Percentiles rank a stretch among this genome's conserved stretches.
phyloP scores from a whole-genome alignment of 2,329 filamentous ascomycete species.

The Fusarium sp. region DNA sequence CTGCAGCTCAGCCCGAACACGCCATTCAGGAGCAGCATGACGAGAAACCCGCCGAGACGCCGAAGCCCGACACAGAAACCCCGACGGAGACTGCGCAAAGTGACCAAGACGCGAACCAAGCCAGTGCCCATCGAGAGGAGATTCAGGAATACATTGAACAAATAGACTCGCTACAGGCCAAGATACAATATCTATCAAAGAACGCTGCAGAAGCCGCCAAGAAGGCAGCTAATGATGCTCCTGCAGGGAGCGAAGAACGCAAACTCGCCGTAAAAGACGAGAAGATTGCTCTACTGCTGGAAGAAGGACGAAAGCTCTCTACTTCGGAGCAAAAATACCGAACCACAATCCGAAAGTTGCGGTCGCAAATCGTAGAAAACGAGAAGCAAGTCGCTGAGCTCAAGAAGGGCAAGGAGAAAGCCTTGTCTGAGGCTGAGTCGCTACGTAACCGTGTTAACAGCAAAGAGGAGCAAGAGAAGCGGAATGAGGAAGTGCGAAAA shows the following conservation, averaged over 20 bases:
- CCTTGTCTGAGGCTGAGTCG: slow-evolving; percentile 61
- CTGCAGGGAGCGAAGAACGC: slow-evolving; percentile 76
- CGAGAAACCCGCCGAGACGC: slow-evolving; percentile 1
- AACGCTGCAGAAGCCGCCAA: slow-evolving; percentile 82
- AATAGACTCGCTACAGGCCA: slow-evolving; percentile 91
- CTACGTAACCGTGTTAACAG: slow-evolving; percentile 62
- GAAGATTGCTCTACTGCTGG: slow-evolving; percentile 88
- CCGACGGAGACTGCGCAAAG: slow-evolving; percentile 1
- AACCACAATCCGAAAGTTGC: slow-evolving; percentile 84
- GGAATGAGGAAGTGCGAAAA: slow-evolving; percentile 60
- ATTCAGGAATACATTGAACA: slow-evolving; percentile 85
- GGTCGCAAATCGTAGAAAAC: slow-evolving; percentile 71
- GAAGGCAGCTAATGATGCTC: slow-evolving; percentile 71
- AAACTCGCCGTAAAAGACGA: slow-evolving; percentile 91
- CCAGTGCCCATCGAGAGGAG: slow-evolving; percentile 72
- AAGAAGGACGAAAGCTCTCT: slow-evolving; percentile 91
- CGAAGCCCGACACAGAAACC: neutral
- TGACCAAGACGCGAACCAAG: slow-evolving; percentile 40
- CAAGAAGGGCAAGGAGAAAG: slow-evolving; percentile 69
- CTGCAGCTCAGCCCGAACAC: slow-evolving; percentile 3
- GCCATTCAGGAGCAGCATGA: neutral
- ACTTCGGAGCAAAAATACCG: slow-evolving; percentile 88
- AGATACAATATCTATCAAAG: slow-evolving; percentile 87
- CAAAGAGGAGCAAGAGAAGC: slow-evolving; percentile 67
- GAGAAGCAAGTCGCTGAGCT: slow-evolving; percentile 74